Conservation (phyloP, 2,329 filamentous ascomycete genomes). For the Pleurostoma richardsiae region DNA sequence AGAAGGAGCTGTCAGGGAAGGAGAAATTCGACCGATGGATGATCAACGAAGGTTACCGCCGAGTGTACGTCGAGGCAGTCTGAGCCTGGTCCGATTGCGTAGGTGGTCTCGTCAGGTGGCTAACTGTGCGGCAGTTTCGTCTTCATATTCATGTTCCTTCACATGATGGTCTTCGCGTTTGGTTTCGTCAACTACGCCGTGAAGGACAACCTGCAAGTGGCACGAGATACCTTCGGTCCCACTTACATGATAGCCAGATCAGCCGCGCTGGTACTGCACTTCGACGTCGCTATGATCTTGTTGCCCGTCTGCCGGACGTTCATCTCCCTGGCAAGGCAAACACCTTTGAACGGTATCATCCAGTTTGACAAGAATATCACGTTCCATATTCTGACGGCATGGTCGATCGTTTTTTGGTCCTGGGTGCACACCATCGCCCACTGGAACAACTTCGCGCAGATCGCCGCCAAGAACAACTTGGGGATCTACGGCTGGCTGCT, state of each 20-base stretch:
- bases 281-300: constrained; percentile 74
- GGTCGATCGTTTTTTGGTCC: constrained; percentile 85
- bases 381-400: constrained; percentile 79
- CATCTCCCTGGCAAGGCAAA: constrained; percentile 75
- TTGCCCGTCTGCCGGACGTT: constrained; percentile 81
- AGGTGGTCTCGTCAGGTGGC: not conserved
- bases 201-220: constrained; percentile 66
- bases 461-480: constrained; percentile 68
- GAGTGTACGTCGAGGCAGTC: constrained; percentile 54
- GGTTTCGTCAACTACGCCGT: constrained; percentile 75
- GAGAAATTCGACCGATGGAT: constrained; percentile 83
- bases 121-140: constrained; percentile 56
- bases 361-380: constrained; percentile 88
- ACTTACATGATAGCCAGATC: constrained; percentile 74
- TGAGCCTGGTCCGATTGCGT: too few species aligned
- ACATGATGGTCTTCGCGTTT: constrained; percentile 74
- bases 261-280: constrained; percentile 71
- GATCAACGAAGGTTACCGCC: constrained; percentile 80
- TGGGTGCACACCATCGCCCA: constrained; percentile 83
- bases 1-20: constrained; percentile 60
- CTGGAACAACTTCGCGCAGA: constrained; percentile 80
- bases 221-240: constrained; percentile 65
- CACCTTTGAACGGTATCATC: constrained; percentile 78
- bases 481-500: constrained; percentile 74
- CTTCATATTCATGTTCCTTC: constrained; percentile 66